These are phyloP conservation scores for Plasmodium sp. DNA, from an alignment of 169 alveolate genomes.

Conservation along the genomic window DNA sequence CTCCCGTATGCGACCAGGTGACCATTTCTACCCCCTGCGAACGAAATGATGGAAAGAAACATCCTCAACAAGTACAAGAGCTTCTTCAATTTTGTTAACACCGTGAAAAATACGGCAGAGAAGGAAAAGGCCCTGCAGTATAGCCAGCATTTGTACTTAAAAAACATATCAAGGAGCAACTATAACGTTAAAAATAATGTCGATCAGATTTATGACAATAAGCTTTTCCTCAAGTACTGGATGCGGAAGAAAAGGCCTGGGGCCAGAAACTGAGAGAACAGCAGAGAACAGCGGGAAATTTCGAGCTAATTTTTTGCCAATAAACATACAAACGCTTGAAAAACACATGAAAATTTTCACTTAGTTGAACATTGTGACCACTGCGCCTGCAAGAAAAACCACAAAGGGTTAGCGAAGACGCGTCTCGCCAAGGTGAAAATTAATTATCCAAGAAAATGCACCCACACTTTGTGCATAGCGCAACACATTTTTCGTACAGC, in stretches of 20 bases:
- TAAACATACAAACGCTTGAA: neutral
- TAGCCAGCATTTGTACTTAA: constrained; percentile 25
- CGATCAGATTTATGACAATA: constrained; percentile 46
- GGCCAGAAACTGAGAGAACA: constrained; percentile 39
- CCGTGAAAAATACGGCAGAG: constrained; percentile 35
- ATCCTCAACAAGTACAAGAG: constrained; percentile 42
- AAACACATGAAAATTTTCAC: neutral
- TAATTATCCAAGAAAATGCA: neutral
- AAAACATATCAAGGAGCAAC: constrained; percentile 59
- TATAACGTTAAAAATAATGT: constrained; percentile 58
- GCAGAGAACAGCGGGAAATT: neutral
- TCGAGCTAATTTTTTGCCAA: neutral
- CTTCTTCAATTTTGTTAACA: constrained; percentile 44
- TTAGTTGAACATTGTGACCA: neutral
- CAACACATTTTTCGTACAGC: neutral
- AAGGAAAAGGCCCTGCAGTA: constrained; percentile 31
- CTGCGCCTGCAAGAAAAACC: neutral
- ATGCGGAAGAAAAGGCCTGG: constrained; percentile 73
- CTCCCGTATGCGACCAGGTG: neutral
- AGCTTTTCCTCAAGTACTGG: constrained; percentile 71
- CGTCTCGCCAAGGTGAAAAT: neutral
- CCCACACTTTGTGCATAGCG: neutral
- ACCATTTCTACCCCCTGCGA: neutral
- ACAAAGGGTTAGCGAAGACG: neutral
- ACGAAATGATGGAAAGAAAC: constrained; percentile 47